phyloP scores from a whole-genome alignment of 116 monocot species.

The Dioscorea cayenensis region DNA sequence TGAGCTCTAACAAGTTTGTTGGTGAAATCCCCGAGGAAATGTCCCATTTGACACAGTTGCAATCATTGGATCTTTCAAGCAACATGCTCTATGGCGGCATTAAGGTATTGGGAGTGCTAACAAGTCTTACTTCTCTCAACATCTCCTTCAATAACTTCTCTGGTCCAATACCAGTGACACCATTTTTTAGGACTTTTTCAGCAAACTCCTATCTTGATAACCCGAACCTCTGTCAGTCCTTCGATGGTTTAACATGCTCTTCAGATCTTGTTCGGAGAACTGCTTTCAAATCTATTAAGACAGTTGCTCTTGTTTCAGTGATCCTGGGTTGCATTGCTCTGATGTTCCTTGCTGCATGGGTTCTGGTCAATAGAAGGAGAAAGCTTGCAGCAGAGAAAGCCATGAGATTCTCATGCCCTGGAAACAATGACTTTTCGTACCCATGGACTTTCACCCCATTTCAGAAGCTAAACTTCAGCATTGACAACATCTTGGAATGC shows the following conservation, averaged over 20 bases:
- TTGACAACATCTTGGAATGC: conserved; percentile 67
- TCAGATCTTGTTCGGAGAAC: conserved; percentile 34
- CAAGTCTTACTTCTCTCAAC: conserved; percentile 77
- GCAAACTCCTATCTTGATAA: conserved; percentile 44
- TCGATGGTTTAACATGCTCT: conserved; percentile 66
- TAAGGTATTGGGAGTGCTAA: conserved; percentile 46
- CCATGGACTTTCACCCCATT: conserved; percentile 89
- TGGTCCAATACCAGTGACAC: conserved; percentile 79
- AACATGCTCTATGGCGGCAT: conserved; percentile 64
- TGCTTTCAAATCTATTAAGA: conserved; percentile 53
- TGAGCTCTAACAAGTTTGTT: conserved; percentile 57
- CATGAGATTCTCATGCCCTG: conserved; percentile 19
- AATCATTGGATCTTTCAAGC: conserved; percentile 61
- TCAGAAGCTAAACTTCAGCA: conserved; percentile 64
- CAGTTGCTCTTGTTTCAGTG: conserved; percentile 38
- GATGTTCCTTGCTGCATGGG: conserved; percentile 36
- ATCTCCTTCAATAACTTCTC: conserved; percentile 93
- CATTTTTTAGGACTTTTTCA: conserved; percentile 70
- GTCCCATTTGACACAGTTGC: conserved; percentile 50
- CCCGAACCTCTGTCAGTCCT: conserved; percentile 51
- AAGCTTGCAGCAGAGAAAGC: conserved; percentile 24
- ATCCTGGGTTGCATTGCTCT: conserved; percentile 34
- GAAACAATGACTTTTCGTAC: conserved; percentile 65
- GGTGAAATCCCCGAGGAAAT: conserved; percentile 71
- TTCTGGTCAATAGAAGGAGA: conserved; percentile 35